Evolutionary conservation across 2,329 filamentous ascomycete genomes (phyloP).

Genomic region (Xylaria sp.): DNA sequence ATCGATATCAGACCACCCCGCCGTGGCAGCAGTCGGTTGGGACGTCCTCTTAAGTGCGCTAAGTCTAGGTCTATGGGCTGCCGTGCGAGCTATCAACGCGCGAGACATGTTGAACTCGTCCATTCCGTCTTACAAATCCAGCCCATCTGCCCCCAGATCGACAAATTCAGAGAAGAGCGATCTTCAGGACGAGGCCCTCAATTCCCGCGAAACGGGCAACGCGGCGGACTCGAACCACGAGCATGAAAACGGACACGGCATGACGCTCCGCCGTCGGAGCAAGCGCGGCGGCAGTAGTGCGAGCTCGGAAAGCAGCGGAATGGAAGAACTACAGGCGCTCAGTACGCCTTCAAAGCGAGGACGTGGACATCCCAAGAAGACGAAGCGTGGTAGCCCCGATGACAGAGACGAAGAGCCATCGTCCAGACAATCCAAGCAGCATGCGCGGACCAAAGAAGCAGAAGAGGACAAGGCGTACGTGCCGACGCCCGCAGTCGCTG

Average conservation of each 20-base stretch:
- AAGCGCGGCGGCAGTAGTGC: slow-evolving; percentile 41
- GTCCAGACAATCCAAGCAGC: not conserved
- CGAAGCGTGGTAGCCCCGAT: slow-evolving; percentile 24
- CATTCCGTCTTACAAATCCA: slow-evolving; percentile 48
- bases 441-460: slow-evolving; percentile 32
- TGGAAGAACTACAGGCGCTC: slow-evolving; percentile 30
- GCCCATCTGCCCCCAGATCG: not conserved
- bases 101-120: slow-evolving; percentile 58
- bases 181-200: slow-evolving; percentile 2
- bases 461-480: slow-evolving; percentile 52
- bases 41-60: slow-evolving; percentile 67
- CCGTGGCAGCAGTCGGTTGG: slow-evolving; percentile 64
- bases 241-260: slow-evolving; percentile 35
- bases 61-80: slow-evolving; percentile 67
- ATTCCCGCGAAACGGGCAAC: not conserved
- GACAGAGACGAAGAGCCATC: slow-evolving; percentile 7
- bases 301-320: slow-evolving; percentile 38
- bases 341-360: slow-evolving; percentile 25
- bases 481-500: slow-evolving; percentile 50
- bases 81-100: slow-evolving; percentile 61
- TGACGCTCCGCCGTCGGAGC: slow-evolving; percentile 41
- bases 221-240: slow-evolving; percentile 34
- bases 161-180: not conserved
- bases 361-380: slow-evolving; percentile 42
- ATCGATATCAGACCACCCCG: slow-evolving; percentile 66